Evolutionary conservation across 2,329 filamentous ascomycete species (phyloP).

Genomic region (Diaporthe longicolla): DNA sequence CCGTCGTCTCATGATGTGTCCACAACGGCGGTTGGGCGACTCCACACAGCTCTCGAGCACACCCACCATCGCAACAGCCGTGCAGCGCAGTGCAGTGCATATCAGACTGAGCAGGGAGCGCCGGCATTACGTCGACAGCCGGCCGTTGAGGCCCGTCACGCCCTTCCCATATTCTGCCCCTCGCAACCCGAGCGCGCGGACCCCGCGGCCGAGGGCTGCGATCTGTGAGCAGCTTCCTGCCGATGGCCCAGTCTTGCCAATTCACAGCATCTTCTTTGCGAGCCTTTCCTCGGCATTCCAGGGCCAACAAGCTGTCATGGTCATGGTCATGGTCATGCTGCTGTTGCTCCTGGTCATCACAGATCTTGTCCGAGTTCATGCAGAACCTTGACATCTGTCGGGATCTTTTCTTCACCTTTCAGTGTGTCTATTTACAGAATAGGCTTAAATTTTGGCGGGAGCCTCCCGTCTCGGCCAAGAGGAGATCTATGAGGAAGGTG

Average conservation of each 20-base stretch:
- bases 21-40: neutral
- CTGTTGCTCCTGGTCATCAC: neutral
- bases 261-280: conserved; percentile 14
- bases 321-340: conserved; percentile 11
- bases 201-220: conserved; percentile 14
- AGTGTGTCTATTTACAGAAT: conserved; percentile 28
- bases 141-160: neutral
- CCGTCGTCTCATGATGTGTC: conserved; percentile 27
- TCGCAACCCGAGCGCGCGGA: conserved; percentile 8
- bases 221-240: conserved; percentile 1
- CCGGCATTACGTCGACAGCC: conserved; percentile 19
- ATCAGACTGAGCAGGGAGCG: conserved; percentile 1
- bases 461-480: conserved; percentile 29
- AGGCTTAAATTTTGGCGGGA: conserved; percentile 33
- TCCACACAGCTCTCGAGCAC: conserved; percentile 7
- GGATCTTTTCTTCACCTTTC: conserved; percentile 16
- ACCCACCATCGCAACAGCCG: neutral
- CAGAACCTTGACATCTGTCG: conserved; percentile 31
- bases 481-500: conserved; percentile 26
- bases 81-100: conserved; percentile 11
- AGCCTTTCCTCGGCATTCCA: neutral
- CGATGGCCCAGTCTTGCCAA: neutral
- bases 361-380: conserved; percentile 30
- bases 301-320: neutral
- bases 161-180: neutral